Conservation (phyloP, 768 basidiomycete genomes). For the Mycena vulgaris region DNA sequence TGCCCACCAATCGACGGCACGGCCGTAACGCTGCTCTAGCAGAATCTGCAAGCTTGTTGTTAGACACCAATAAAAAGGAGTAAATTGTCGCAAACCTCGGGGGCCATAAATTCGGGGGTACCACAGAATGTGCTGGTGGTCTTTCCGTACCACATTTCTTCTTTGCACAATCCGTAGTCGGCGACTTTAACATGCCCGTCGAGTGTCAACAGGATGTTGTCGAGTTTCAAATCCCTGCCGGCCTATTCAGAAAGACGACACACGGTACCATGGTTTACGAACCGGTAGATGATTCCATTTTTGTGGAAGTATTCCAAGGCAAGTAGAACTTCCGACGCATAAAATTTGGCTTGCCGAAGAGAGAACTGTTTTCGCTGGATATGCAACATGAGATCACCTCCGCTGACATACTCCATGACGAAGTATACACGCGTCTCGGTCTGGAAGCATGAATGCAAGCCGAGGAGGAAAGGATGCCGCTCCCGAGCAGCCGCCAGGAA, state of each 20-base stretch:
- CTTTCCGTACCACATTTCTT: conserved; percentile 97
- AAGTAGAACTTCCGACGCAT: conserved; percentile 95
- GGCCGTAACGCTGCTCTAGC: conserved; percentile 98
- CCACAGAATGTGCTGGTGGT: conserved; percentile 99
- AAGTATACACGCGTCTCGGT: conserved; percentile 99
- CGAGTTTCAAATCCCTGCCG: conserved; percentile 93
- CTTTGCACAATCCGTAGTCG: conserved; percentile 99
- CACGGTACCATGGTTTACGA: conserved; percentile 42
- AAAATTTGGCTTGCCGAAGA: conserved; percentile 98
- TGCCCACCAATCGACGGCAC: conserved; percentile 99
- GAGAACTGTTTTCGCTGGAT: conserved; percentile 99
- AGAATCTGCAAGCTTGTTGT: conserved; percentile 75
- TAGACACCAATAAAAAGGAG: conserved; percentile 17
- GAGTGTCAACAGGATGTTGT: conserved; percentile 96
- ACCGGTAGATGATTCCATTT: conserved; percentile 99
- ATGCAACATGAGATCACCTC: conserved; percentile 99
- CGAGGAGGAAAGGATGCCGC: conserved; percentile 97
- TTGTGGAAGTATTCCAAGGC: conserved; percentile 98
- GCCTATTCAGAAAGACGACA: conserved; percentile 11
- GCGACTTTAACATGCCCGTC: conserved; percentile 99
- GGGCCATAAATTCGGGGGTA: conserved; percentile 99
- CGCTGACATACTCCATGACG: conserved; percentile 99
- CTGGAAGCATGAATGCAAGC: conserved; percentile 99
- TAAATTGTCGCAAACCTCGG: conserved; percentile 75
- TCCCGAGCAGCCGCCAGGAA: conserved; percentile 97